phyloP scores from a whole-genome alignment of 1,284 basidiomycete species.

The Ceraceosorus guamensis region DNA sequence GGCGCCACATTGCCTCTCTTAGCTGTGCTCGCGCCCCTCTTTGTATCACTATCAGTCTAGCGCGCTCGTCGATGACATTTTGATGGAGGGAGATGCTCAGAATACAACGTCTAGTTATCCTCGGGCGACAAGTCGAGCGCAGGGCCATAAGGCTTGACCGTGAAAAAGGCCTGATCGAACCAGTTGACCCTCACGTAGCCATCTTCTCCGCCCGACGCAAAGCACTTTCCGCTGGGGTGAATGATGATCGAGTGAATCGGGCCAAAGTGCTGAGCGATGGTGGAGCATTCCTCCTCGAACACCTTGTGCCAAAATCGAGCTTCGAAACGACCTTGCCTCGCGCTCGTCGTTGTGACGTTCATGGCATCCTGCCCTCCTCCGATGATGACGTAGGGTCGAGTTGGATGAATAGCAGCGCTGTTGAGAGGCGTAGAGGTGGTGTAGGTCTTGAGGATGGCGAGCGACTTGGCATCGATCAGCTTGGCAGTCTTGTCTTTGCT shows the following conservation, averaged over 20 bases:
- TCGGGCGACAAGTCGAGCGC: slow-evolving; percentile 43
- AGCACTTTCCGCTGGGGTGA: slow-evolving; percentile 78
- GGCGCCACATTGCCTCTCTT: too few species aligned
- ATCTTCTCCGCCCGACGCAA: slow-evolving; percentile 93
- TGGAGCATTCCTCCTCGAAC: slow-evolving; percentile 83
- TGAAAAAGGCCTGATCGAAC: slow-evolving; percentile 47
- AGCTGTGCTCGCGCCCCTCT: too few species aligned
- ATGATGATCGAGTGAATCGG: slow-evolving; percentile 97
- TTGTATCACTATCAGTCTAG: too few species aligned
- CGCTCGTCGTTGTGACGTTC: slow-evolving; percentile 89
- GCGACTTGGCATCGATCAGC: slow-evolving; percentile 79
- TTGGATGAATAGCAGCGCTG: slow-evolving; percentile 77
- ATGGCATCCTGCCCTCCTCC: slow-evolving; percentile 98
- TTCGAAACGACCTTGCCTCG: slow-evolving; percentile 94
- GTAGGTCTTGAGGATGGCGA: slow-evolving; percentile 87
- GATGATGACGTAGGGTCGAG: slow-evolving; percentile 66
- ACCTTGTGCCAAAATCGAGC: slow-evolving; percentile 97
- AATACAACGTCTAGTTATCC: slow-evolving; percentile 24
- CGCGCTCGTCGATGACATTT: too few species aligned
- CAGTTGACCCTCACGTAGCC: slow-evolving; percentile 57
- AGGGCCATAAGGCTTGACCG: slow-evolving; percentile 41
- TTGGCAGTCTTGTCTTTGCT: slow-evolving; percentile 94
- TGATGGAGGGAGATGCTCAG: too few species aligned
- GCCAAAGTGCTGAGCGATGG: slow-evolving; percentile 59
- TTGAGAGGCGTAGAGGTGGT: slow-evolving; percentile 91